Evolutionary conservation across 2,329 filamentous ascomycete genomes (phyloP).

Genomic region (Claviceps pusilla): DNA sequence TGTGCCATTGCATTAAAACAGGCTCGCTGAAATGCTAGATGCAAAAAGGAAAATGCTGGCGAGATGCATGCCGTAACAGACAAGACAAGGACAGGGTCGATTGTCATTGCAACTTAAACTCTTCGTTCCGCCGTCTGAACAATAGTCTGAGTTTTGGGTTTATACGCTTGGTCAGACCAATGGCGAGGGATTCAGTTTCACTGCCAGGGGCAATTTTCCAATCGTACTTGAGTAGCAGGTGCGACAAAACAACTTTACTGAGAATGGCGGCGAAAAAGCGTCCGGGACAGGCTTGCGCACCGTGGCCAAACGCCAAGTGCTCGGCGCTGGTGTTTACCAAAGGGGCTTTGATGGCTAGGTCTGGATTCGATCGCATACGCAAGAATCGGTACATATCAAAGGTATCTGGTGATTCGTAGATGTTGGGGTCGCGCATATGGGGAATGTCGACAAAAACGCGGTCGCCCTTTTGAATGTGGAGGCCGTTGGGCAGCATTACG

Average conservation of each 20-base stretch:
- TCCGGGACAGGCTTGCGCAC: conserved; percentile 6
- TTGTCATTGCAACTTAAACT: conserved; percentile 3
- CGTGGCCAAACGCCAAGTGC: conserved; percentile 6
- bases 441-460: conserved; percentile 6
- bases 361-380: conserved; percentile 4
- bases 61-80: neutral
- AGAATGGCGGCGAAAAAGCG: conserved; percentile 5
- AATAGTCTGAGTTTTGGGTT: conserved; percentile 3
- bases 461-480: conserved; percentile 4
- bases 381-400: conserved; percentile 6
- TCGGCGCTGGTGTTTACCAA: conserved; percentile 5
- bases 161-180: conserved; percentile 5
- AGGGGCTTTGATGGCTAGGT: conserved; percentile 5
- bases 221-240: conserved; percentile 6
- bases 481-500: conserved; percentile 2
- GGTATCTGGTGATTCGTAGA: conserved; percentile 5
- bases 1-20: too few relatives aligned
- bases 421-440: conserved; percentile 4
- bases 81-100: neutral
- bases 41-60: neutral
- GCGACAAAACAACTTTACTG: conserved; percentile 4
- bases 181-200: conserved; percentile 1
- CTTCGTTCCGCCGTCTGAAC: conserved; percentile 3
- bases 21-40: neutral
- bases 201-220: conserved; percentile 3